Evolutionary conservation across 805 yeast species (phyloP).

Genomic region (Candida yuanshanica): DNA sequence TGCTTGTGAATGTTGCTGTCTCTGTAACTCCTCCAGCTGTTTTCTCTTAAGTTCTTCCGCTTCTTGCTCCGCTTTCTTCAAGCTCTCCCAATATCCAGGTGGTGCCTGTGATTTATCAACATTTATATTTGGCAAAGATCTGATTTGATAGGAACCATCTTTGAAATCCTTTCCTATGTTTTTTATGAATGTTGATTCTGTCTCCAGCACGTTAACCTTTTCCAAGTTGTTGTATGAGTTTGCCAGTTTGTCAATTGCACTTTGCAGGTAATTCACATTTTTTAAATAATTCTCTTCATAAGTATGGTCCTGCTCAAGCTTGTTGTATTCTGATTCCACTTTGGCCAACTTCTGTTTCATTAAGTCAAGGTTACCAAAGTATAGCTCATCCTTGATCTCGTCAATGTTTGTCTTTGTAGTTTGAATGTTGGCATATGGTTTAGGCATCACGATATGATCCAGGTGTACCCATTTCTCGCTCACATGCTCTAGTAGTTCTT

Average conservation of each 20-base stretch:
- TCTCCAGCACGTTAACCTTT: constrained; percentile 2
- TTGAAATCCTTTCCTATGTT: constrained; percentile 6
- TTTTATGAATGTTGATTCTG: constrained; percentile 6
- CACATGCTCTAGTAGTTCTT: constrained; percentile 43
- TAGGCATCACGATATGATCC: constrained; percentile 40
- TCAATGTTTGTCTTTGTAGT: constrained; percentile 11
- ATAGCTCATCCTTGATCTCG: constrained; percentile 17
- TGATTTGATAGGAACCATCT: constrained; percentile 5
- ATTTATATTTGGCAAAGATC: constrained; percentile 11
- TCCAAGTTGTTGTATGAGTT: constrained; percentile 5
- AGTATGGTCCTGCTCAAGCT: constrained; percentile 3
- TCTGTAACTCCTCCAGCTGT: constrained; percentile 3
- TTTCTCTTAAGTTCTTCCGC: constrained; percentile 8
- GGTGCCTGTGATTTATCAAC: constrained; percentile 19
- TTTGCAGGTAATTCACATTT: constrained; percentile 4
- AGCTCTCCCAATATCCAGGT: constrained; percentile 20
- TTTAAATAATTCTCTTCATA: neutral
- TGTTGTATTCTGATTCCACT: constrained; percentile 16
- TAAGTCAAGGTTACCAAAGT: constrained; percentile 19
- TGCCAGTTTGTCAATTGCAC: constrained; percentile 8
- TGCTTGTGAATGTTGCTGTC: constrained; percentile 6
- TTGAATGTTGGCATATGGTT: constrained; percentile 17
- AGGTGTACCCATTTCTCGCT: constrained; percentile 41
- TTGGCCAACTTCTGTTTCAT: constrained; percentile 19
- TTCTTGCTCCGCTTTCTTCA: constrained; percentile 12